Conservation (phyloP, 352 stramenopile species). For the Phytopythium oedochilum region DNA sequence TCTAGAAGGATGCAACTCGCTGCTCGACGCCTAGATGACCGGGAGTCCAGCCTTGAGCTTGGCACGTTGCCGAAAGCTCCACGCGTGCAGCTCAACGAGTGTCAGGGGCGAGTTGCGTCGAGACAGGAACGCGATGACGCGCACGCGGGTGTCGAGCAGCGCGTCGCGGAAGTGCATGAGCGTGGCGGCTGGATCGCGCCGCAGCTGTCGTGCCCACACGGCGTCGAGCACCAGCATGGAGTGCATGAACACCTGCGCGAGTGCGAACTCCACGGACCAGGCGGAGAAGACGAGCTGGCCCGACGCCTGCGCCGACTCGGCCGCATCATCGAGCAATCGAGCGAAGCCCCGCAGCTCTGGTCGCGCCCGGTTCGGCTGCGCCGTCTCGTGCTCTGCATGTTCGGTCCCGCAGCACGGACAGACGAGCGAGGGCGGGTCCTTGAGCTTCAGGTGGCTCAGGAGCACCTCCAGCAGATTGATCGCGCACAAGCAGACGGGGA, state of each 20-base stretch:
- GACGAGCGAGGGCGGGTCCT: conserved; percentile 51
- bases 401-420: conserved; percentile 71
- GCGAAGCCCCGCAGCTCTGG: conserved; percentile 55
- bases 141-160: conserved; percentile 42
- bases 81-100: conserved; percentile 42
- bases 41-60: conserved; percentile 9
- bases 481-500: conserved; percentile 55
- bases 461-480: conserved; percentile 69
- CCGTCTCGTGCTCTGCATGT: conserved; percentile 54
- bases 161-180: conserved; percentile 63
- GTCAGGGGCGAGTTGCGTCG: conserved; percentile 35
- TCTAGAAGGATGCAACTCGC: not conserved
- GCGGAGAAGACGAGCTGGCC: conserved; percentile 31
- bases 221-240: conserved; percentile 54
- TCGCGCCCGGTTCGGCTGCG: conserved; percentile 38
- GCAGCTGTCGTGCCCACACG: conserved; percentile 51
- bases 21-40: not conserved
- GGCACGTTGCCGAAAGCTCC: conserved; percentile 30
- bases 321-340: conserved; percentile 35
- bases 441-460: conserved; percentile 63
- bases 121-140: conserved; percentile 45
- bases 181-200: conserved; percentile 39
- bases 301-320: conserved; percentile 28
- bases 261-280: conserved; percentile 40
- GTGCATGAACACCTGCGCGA: conserved; percentile 59